Conservation (phyloP, 1,139 yeast species). For the Pneumocystis jirovecii region DNA sequence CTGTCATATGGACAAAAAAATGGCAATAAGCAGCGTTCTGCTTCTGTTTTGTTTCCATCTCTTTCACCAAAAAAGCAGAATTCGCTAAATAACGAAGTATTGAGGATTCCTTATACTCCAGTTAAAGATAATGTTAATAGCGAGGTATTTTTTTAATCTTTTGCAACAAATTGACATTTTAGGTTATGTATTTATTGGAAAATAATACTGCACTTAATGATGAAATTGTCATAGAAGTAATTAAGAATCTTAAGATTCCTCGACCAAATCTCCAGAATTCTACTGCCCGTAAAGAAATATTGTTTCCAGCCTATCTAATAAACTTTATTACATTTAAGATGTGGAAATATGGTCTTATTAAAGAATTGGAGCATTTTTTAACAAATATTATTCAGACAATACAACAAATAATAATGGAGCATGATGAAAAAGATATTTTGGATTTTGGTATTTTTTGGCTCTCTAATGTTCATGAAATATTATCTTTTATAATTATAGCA, state of each 20-base stretch:
- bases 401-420: conserved; percentile 38
- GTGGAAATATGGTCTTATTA: conserved; percentile 95
- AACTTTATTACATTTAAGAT: conserved; percentile 85
- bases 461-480: conserved; percentile 87
- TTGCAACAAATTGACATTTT: conserved; percentile 12
- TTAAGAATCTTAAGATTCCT: conserved; percentile 81
- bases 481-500: conserved; percentile 88
- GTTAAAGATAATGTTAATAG: conserved; percentile 8
- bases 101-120: conserved; percentile 14
- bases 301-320: conserved; percentile 91
- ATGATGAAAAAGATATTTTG: conserved; percentile 70
- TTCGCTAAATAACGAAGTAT: conserved; percentile 14
- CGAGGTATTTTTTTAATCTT: conserved; percentile 18
- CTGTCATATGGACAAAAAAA: conserved; percentile 3
- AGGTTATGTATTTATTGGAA: conserved; percentile 38
- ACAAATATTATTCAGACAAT: conserved; percentile 83
- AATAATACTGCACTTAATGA: conserved; percentile 66
- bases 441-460: conserved; percentile 97
- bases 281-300: conserved; percentile 66
- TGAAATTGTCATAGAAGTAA: conserved; percentile 76
- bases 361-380: conserved; percentile 78
- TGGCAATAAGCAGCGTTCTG: conserved; percentile 24
- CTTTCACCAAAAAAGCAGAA: conserved; percentile 10
- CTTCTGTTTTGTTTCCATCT: conserved; percentile 19
- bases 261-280: conserved; percentile 68